A percentile compares a stretch with the other conserved stretches of the same genome.
Conservation (phyloP, 306 rosid species). For the Acmispon strigosus region DNA sequence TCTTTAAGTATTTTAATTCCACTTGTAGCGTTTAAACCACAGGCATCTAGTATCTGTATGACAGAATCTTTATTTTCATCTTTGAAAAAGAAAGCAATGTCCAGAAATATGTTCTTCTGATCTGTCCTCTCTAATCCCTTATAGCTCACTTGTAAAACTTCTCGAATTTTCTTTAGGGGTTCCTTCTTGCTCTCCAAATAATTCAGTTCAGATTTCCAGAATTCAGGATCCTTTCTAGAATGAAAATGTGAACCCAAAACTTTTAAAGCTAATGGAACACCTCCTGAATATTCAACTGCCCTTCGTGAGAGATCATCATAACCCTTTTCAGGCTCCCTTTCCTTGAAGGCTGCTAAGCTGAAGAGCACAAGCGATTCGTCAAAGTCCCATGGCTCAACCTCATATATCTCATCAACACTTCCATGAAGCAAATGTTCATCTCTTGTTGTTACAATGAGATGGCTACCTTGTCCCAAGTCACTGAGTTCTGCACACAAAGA, state of each 20-base stretch:
- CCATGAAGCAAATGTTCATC: neutral
- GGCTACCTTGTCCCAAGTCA: neutral
- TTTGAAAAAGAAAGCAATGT: slow-evolving; percentile 18
- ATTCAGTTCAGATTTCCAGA: neutral
- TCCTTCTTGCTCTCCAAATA: neutral
- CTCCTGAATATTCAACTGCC: neutral
- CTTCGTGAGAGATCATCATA: neutral
- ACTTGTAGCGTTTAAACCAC: neutral
- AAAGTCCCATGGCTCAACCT: neutral
- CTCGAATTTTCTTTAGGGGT: neutral
- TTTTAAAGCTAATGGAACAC: slow-evolving; percentile 17
- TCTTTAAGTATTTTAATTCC: neutral
- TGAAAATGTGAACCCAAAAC: slow-evolving; percentile 15
- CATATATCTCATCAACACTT: neutral
- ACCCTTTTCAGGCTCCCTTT: neutral
- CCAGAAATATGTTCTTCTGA: neutral
- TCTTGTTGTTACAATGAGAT: slow-evolving; percentile 15
- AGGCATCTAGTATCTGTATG: neutral
- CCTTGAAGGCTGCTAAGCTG: neutral
- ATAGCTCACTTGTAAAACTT: slow-evolving; percentile 4
- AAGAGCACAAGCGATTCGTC: neutral
- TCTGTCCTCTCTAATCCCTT: neutral
- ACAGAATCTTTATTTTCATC: neutral
- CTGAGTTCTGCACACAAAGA: neutral
- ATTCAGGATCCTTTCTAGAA: neutral